Conservation (phyloP, 306 rosid species). For the Trichosanthes cucumerina region DNA sequence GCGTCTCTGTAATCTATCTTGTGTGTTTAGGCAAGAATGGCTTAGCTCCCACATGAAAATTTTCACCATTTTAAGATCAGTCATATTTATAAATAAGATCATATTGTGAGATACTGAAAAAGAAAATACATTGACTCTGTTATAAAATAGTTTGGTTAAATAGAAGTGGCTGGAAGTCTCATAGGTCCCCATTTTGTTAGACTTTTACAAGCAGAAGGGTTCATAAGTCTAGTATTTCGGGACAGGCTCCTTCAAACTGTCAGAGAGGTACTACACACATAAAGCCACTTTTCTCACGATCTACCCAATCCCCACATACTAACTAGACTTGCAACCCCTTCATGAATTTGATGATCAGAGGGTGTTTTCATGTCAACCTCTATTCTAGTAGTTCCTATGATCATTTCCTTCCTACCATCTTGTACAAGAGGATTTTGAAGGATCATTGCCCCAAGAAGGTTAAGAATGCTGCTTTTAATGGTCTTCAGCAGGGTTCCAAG, state of each 20-base stretch:
- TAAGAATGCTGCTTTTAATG: neutral
- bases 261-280: neutral
- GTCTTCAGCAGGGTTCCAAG: neutral
- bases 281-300: neutral
- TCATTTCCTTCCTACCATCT: neutral
- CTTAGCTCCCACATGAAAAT: no score
- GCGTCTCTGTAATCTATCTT: no score
- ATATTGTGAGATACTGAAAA: neutral
- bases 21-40: no score
- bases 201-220: neutral
- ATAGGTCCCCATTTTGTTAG: neutral
- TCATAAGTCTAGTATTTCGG: neutral
- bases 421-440: neutral
- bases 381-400: neutral
- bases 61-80: no score
- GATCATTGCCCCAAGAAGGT: neutral
- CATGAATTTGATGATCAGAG: neutral
- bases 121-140: neutral
- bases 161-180: neutral
- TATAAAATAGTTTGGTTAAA: neutral
- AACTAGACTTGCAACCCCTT: neutral
- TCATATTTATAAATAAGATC: neutral
- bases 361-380: neutral
- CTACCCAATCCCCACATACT: neutral
- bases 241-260: neutral